These are phyloP conservation scores for Cordia subcordata DNA, from an alignment of 257 asterid genomes.

Conservation along the genomic window DNA sequence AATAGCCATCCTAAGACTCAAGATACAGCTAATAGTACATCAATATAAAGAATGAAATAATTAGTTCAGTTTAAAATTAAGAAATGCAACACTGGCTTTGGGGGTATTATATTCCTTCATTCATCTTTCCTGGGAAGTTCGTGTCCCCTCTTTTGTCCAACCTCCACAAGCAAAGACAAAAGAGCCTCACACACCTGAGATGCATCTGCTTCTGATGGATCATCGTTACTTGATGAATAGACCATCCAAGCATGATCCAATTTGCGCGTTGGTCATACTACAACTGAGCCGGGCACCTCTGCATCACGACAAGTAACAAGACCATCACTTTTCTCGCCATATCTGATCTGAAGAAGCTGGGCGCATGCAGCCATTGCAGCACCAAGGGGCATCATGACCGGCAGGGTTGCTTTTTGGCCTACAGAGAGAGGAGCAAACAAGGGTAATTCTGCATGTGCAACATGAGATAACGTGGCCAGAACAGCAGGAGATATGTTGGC, in stretches of 20 bases:
- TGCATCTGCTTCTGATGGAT: slow-evolving; percentile 70
- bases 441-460: slow-evolving; percentile 88
- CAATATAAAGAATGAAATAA: no score
- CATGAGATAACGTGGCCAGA: slow-evolving; percentile 79
- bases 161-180: slow-evolving; percentile 67
- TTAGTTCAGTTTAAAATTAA: no score
- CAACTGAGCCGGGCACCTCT: slow-evolving; percentile 88
- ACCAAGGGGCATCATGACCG: slow-evolving; percentile 85
- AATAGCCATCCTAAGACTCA: no score
- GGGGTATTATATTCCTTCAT: slow-evolving; percentile 14
- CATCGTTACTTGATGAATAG: slow-evolving; percentile 68
- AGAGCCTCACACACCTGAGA: slow-evolving; percentile 96
- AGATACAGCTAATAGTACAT: no score
- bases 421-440: slow-evolving; percentile 37
- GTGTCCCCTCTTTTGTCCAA: slow-evolving; percentile 44
- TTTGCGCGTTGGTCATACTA: slow-evolving; percentile 72
- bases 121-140: slow-evolving; percentile 43
- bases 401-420: slow-evolving; percentile 56
- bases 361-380: slow-evolving; percentile 99
- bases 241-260: slow-evolving; percentile 99
- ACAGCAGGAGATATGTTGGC: slow-evolving; percentile 87
- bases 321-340: slow-evolving; percentile 93
- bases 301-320: slow-evolving; percentile 93
- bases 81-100: neutral
- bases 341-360: slow-evolving; percentile 83